Percentiles rank a stretch among this genome's conserved stretches.
These are phyloP conservation scores for Williopsis jadinii DNA, from an alignment of 1,139 yeast species.

Conservation along the genomic window DNA sequence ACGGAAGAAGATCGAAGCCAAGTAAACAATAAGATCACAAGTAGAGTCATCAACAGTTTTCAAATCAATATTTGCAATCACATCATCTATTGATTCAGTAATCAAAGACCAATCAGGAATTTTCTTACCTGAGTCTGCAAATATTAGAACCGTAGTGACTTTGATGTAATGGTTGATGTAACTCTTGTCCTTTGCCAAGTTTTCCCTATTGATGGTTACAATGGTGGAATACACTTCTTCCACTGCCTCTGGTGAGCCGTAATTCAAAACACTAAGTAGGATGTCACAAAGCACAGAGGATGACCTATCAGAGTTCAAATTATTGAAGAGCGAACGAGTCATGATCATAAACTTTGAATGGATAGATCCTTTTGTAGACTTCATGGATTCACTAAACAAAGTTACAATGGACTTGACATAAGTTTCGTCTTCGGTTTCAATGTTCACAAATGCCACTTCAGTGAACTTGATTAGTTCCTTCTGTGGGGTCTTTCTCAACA, in stretches of 20 bases:
- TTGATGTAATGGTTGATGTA: conserved; percentile 18
- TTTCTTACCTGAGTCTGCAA: conserved; percentile 66
- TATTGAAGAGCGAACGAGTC: conserved; percentile 36
- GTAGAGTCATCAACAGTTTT: conserved; percentile 15
- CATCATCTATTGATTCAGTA: conserved; percentile 10
- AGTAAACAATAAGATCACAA: conserved; percentile 23
- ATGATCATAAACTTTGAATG: conserved; percentile 64
- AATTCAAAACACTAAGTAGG: conserved; percentile 52
- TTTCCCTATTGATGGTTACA: conserved; percentile 24
- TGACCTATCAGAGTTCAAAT: conserved; percentile 27
- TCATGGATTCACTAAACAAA: conserved; percentile 69
- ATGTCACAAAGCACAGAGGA: conserved; percentile 52
- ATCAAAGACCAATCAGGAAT: conserved; percentile 32
- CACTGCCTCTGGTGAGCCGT: conserved; percentile 53
- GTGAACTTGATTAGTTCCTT: conserved; percentile 43
- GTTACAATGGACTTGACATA: conserved; percentile 52
- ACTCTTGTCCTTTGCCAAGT: conserved; percentile 9
- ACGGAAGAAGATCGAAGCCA: conserved; percentile 46
- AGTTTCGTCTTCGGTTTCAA: conserved; percentile 29
- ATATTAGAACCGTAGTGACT: conserved; percentile 37
- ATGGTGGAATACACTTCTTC: conserved; percentile 35
- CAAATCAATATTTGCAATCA: conserved; percentile 9
- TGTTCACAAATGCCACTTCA: conserved; percentile 41
- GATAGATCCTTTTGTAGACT: conserved; percentile 61
- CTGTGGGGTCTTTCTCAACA: conserved; percentile 61